Evolutionary conservation across 2,329 filamentous ascomycete genomes (phyloP).

Genomic region (Cercospora sesami): DNA sequence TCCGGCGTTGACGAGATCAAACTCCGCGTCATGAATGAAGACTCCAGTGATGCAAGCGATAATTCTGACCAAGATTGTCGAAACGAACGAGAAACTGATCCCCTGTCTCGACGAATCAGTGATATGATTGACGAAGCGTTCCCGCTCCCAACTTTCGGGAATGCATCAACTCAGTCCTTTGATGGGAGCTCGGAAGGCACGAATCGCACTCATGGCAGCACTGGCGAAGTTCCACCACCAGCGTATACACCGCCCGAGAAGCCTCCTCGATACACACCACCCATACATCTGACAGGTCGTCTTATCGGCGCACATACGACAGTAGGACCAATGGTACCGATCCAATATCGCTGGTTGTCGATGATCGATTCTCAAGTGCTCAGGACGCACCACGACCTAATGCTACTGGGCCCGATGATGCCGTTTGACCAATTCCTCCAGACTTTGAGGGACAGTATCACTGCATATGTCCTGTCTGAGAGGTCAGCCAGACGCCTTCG

Average conservation of each 20-base stretch:
- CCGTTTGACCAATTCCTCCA: conserved; percentile 1
- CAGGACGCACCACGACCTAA: neutral
- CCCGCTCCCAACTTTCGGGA: neutral
- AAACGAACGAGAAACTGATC: neutral
- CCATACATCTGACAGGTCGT: neutral
- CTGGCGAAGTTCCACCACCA: neutral
- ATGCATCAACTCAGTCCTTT: neutral
- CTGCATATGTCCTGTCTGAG: neutral
- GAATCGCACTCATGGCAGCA: too few species aligned
- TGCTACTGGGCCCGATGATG: conserved; percentile 1
- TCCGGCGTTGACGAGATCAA: neutral
- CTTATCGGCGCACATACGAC: neutral
- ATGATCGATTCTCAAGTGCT: conserved; percentile 2
- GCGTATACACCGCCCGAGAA: neutral
- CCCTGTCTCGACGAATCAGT: neutral
- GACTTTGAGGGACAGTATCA: neutral
- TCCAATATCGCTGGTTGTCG: conserved; percentile 1
- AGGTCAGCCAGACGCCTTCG: neutral
- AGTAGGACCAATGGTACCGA: neutral
- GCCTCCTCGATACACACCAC: neutral
- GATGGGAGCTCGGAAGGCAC: neutral
- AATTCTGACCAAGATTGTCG: neutral
- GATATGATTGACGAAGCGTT: conserved; percentile 11
- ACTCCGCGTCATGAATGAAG: neutral
- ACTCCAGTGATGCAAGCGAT: neutral